A percentile compares a stretch with the other conserved stretches of the same genome.
phyloP scores from a whole-genome alignment of 192 early-diverging fungal genomes.

The Paraglomus occultum region DNA sequence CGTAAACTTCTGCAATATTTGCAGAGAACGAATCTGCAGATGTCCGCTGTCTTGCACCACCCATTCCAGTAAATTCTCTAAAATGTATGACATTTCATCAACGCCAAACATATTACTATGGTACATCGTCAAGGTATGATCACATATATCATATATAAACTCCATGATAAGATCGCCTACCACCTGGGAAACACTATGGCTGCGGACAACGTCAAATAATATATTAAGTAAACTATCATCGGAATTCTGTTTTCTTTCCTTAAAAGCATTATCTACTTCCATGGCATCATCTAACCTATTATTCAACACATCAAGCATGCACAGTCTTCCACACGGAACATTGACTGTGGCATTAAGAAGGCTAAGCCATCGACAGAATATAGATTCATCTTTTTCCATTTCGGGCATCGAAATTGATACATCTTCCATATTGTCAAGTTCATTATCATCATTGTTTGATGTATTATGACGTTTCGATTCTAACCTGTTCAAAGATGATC shows the following conservation, averaged over 20 bases:
- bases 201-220: slow-evolving; percentile 22
- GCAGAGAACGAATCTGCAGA: slow-evolving; percentile 12
- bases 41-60: slow-evolving; percentile 14
- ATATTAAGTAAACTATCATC: not conserved
- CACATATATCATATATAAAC: slow-evolving; percentile 21
- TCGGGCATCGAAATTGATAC: slow-evolving; percentile 1
- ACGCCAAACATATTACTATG: not conserved
- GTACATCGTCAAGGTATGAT: slow-evolving; percentile 2
- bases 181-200: not conserved
- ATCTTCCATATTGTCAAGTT: not conserved
- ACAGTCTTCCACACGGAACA: slow-evolving; percentile 8
- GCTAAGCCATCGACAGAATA: slow-evolving; percentile 32
- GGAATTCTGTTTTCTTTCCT: not conserved
- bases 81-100: slow-evolving; percentile 11
- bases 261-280: not conserved
- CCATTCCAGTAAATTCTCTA: slow-evolving; percentile 15
- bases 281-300: slow-evolving; percentile 1
- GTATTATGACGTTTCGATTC: not conserved
- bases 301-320: slow-evolving; percentile 9
- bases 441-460: not conserved
- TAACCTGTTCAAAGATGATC: not conserved
- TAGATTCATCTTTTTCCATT: slow-evolving; percentile 10
- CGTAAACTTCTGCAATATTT: slow-evolving; percentile 19
- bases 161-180: slow-evolving; percentile 31
- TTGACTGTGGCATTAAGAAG: slow-evolving; percentile 17